These are phyloP conservation scores for Albifimbria verrucaria DNA, from an alignment of 2,329 filamentous ascomycete species.

Conservation along the genomic window DNA sequence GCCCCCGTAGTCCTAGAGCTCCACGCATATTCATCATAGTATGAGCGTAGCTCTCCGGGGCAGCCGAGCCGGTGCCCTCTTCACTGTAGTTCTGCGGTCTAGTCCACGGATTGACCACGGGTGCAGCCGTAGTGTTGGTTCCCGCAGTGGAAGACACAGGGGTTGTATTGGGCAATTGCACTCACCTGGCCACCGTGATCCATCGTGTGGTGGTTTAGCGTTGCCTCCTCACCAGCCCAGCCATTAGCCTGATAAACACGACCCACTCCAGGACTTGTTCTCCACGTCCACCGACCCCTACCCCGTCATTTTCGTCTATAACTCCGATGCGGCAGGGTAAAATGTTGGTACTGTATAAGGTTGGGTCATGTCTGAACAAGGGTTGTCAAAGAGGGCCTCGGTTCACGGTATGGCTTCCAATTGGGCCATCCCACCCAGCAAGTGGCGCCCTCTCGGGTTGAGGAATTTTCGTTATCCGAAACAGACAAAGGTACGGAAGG, in stretches of 20 bases:
- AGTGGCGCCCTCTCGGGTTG: background rate
- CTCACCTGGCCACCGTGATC: background rate
- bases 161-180: background rate
- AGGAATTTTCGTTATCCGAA: background rate
- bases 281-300: no score
- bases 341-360: no score
- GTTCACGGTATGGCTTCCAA: background rate
- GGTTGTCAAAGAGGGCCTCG: background rate
- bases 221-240: background rate
- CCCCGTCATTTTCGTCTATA: no score
- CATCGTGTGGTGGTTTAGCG: no score
- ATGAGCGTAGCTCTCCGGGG: background rate
- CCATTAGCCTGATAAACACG: background rate
- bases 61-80: background rate
- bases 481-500: background rate
- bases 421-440: background rate
- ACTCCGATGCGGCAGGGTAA: no score
- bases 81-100: background rate
- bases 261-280: no score
- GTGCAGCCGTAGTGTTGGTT: background rate
- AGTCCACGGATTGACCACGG: background rate
- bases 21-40: background rate
- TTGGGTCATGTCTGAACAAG: background rate
- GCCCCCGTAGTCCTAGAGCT: background rate
- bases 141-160: background rate